These are phyloP conservation scores for Skeletonema grethae DNA, from an alignment of 108 stramenopile genomes.

Conservation along the genomic window DNA sequence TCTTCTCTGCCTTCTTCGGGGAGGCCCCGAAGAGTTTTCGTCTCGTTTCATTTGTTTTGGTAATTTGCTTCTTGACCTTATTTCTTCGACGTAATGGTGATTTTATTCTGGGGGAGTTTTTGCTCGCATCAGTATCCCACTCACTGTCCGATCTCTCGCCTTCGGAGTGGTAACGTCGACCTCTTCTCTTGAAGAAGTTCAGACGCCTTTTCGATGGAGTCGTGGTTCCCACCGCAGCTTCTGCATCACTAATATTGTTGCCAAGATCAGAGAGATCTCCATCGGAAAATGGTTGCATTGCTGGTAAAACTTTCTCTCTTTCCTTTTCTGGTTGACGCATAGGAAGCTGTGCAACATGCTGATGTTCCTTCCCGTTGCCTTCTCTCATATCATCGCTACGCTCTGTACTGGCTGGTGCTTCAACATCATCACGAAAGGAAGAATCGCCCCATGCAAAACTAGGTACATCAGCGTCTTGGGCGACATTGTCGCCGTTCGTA, in stretches of 20 bases:
- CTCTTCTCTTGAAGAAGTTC: constrained; percentile 6
- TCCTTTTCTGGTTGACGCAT: background rate
- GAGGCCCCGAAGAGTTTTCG: background rate
- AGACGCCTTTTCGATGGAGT: background rate
- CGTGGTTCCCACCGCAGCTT: background rate
- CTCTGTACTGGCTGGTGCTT: background rate
- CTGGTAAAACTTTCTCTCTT: background rate
- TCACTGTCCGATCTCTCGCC: constrained; percentile 29
- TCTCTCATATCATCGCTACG: background rate
- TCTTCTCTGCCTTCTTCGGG: background rate
- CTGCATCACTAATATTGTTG: background rate
- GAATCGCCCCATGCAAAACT: background rate
- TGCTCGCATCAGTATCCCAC: constrained; percentile 7
- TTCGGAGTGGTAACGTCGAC: constrained; percentile 21
- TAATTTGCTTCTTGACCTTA: background rate
- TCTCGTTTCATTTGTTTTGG: background rate
- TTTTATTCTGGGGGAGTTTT: background rate
- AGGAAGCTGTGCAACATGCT: background rate
- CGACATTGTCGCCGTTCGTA: background rate
- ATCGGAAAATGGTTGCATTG: background rate
- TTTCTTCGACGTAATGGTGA: background rate
- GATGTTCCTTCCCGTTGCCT: background rate
- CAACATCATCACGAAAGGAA: constrained; percentile 1
- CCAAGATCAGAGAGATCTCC: constrained; percentile 1
- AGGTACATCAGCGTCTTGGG: background rate